Evolutionary conservation across 139 green algal species (phyloP), one percentile per base, ranked within the genome.

Genomic region (Eudorina sp.): DNA sequence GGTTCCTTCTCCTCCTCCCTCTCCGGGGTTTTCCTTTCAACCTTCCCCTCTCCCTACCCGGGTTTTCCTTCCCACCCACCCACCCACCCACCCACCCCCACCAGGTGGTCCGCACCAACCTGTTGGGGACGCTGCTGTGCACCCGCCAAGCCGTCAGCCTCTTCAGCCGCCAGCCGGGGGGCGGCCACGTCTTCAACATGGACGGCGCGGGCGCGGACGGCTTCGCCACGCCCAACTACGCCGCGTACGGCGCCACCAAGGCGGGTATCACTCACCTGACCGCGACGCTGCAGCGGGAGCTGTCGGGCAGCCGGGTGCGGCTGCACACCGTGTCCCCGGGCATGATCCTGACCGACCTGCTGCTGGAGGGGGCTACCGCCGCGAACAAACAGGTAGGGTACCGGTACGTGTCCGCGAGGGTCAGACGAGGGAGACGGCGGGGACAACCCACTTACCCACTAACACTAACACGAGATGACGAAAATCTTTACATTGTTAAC

Each of bases 331-430:
- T 97, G 7, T 95, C 90, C 0, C 95, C 96, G 4, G 97, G 97
- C 83, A 99, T 99, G 97, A 96, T 99, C 69, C 92, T 99, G 18
- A 99, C 97, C 0, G 90, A 97, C 27, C 95, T 99, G 62, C 94
- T 99, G 77, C 94, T 98, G 68, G 94, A 96, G 60, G 95, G 95
- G 0, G 92, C 94, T 58, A 96, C 94, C 0, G 43, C 62, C 0
- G 88, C 79, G 11, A 97, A 95, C 92, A 96, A 96, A 89, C 88
- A 94, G 88, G 92, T 89, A 38, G 55, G 55, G 55, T 11, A 11
- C 29, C 23, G 6, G 8, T 25, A 11, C 29, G 55, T 11, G 8
- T 66, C 8, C 55, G n/a, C n/a, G n/a, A n/a, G n/a, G n/a, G n/a
- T n/a, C n/a, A n/a, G n/a, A n/a, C n/a, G n/a, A n/a, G n/a, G n/a